Conservation (phyloP, 495 filamentous ascomycete genomes). For the Xylaria sp. region DNA sequence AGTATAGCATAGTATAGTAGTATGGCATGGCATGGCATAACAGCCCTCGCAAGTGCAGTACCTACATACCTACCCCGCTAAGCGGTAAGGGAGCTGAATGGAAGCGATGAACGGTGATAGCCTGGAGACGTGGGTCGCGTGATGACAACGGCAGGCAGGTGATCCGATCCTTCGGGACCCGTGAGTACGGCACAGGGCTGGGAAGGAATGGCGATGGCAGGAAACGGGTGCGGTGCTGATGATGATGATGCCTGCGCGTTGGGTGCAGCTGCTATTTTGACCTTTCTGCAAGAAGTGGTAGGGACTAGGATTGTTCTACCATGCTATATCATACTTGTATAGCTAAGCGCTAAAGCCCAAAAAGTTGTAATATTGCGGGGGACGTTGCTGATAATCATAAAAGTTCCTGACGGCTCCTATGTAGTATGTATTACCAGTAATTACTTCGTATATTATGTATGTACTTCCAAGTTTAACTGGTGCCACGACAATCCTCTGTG, state of each 20-base stretch:
- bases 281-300: constrained; percentile 14
- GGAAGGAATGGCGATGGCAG: neutral
- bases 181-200: constrained; percentile 21
- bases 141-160: constrained; percentile 18
- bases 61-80: neutral
- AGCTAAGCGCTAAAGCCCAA: constrained; percentile 7
- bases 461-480: neutral
- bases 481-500: neutral
- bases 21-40: no score
- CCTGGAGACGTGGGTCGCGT: constrained; percentile 1
- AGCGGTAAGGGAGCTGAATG: neutral
- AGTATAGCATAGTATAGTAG: no score
- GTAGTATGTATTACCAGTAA: no score
- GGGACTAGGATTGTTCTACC: constrained; percentile 9
- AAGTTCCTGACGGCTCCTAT: neutral
- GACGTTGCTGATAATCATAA: neutral
- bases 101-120: neutral
- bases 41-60: neutral
- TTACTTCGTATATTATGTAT: no score
- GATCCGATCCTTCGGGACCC: constrained; percentile 24
- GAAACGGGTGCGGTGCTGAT: constrained; percentile 12
- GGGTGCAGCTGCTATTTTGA: constrained; percentile 16
- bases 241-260: constrained; percentile 11
- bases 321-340: neutral
- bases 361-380: neutral